Evolutionary conservation across 1,284 basidiomycete species (phyloP).

Genomic region (Marasmius sp.): DNA sequence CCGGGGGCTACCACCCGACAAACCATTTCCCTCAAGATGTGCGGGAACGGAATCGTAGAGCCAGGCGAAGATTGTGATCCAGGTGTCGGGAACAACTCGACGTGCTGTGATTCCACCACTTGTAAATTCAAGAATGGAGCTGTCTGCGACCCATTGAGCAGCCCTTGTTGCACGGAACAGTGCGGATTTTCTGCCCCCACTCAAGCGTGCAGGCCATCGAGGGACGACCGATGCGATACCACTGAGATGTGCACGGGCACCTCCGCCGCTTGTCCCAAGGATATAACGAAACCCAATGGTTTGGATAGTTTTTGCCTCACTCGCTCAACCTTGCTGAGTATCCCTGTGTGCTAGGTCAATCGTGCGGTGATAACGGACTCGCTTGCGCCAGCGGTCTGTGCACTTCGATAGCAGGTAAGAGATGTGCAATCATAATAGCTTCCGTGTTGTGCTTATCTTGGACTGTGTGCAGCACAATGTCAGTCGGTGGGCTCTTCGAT

Average conservation of each 20-base stretch:
- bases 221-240: constrained; percentile 72
- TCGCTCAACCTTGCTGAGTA: neutral
- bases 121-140: constrained; percentile 78
- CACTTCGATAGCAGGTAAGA: constrained; percentile 75
- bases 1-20: constrained; percentile 42
- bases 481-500: constrained; percentile 71
- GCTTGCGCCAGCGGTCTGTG: constrained; percentile 83
- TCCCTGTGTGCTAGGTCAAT: constrained; percentile 38
- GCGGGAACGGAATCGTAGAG: constrained; percentile 80
- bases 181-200: constrained; percentile 71
- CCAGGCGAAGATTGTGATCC: constrained; percentile 72
- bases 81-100: constrained; percentile 33
- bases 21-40: constrained; percentile 68
- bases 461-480: constrained; percentile 67
- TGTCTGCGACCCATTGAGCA: constrained; percentile 80
- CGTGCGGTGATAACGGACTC: constrained; percentile 65
- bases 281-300: constrained; percentile 65
- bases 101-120: constrained; percentile 78
- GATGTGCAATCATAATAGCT: constrained; percentile 10
- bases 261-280: constrained; percentile 72
- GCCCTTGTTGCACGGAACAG: constrained; percentile 72
- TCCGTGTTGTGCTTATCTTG: constrained; percentile 5
- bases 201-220: constrained; percentile 72
- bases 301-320: neutral
- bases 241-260: constrained; percentile 80